Evolutionary conservation across 2,329 filamentous ascomycete genomes (phyloP).

Genomic region (Microsporum ferrugineum): DNA sequence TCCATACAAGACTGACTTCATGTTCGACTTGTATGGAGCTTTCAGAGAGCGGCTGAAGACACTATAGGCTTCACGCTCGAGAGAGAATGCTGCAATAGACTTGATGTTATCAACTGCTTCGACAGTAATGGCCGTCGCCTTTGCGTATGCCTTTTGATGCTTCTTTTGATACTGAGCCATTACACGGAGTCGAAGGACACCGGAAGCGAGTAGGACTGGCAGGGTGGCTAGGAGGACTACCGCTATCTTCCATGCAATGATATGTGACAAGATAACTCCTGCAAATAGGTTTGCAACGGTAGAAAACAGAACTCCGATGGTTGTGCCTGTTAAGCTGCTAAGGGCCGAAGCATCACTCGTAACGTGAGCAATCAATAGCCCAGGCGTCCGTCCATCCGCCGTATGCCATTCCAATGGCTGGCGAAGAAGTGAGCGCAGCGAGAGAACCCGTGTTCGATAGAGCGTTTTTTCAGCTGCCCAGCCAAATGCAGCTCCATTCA

Average conservation of each 20-base stretch:
- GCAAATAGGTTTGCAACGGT: slow-evolving; percentile 53
- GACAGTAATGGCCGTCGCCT: slow-evolving; percentile 34
- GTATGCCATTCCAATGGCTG: slow-evolving; percentile 58
- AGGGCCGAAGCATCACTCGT: slow-evolving; percentile 54
- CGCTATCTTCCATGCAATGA: slow-evolving; percentile 60
- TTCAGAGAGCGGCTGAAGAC: slow-evolving; percentile 30
- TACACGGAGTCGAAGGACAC: slow-evolving; percentile 53
- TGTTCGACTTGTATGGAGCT: slow-evolving; percentile 34
- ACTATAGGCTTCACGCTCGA: slow-evolving; percentile 34
- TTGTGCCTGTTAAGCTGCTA: slow-evolving; percentile 53
- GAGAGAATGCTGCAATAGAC: slow-evolving; percentile 35
- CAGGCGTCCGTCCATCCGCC: slow-evolving; percentile 47
- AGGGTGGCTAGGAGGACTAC: slow-evolving; percentile 55
- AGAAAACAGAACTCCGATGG: slow-evolving; percentile 54
- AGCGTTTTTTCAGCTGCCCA: slow-evolving; percentile 49
- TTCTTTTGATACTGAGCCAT: slow-evolving; percentile 46
- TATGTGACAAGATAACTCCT: slow-evolving; percentile 53
- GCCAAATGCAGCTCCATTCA: slow-evolving; percentile 45
- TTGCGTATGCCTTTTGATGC: slow-evolving; percentile 36
- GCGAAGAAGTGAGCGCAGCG: slow-evolving; percentile 48
- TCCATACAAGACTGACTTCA: slow-evolving; percentile 33
- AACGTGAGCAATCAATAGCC: slow-evolving; percentile 49
- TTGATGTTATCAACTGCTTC: slow-evolving; percentile 38
- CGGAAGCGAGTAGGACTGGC: slow-evolving; percentile 52
- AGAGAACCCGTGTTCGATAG: slow-evolving; percentile 47